Evolutionary conservation across 805 yeast species (phyloP), one percentile per base, ranked within the genome.

Genomic region (Metschnikowia peoriensis): DNA sequence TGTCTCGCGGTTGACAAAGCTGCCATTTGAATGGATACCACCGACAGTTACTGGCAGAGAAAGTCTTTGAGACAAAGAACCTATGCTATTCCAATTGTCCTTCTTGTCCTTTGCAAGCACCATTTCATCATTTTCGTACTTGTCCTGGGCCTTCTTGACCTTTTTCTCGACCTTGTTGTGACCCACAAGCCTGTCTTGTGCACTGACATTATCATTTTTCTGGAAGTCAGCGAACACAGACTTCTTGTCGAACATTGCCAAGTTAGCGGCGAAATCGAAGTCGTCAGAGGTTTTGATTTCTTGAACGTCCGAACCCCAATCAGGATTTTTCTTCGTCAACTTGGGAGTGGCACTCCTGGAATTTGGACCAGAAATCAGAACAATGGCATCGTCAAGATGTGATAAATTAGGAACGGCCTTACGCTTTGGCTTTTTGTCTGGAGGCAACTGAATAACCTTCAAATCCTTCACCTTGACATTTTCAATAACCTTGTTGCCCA

Each of bases 221-320:
- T 82, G 83, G 62, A 92, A 79, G 64, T 89, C 90, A 46, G 86
- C 88, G 67, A 92, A 87, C 4, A 91, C 93, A 6, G 84, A 76
- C 53, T 77, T 73, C 67, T 92, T 92, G 67, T 92, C 94, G 63
- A 92, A 92, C 75, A 84, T 83, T 27, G 85, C 85, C 56, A 92
- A 76, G 64, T 88, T 89, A 12, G 89, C 85, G 50, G 83, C 89
- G 68, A 92, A 92, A 66, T 92, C 97, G 69, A 92, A 92, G 57
- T 90, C 97, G 22, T 56, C 54, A n/a, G 61, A 50, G 50, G 76
- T 66, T 58, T 81, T 76, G 65, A 81, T 77, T 53, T 73, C 70
- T 43, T 51, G 70, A 58, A 82, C 77, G 52, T 78, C 81, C 12
- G 58, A 55, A 49, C 74, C 77, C 84, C 84, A 82, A 44, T 74